phyloP scores from a whole-genome alignment of 2,329 filamentous ascomycete species.

The Huntiella savannae region DNA sequence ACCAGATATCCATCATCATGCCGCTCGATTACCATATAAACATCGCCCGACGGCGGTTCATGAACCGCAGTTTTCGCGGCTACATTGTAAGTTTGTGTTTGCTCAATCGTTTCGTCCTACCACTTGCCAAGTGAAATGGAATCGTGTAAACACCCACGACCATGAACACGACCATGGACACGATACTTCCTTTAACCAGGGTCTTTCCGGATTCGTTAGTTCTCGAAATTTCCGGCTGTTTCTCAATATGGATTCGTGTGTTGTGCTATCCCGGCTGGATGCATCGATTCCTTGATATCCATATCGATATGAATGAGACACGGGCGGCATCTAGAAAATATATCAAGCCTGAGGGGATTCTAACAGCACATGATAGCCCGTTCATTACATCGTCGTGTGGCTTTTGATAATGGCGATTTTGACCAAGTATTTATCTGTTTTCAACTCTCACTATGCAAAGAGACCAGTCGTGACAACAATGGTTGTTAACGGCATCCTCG shows the following conservation, averaged over 20 bases:
- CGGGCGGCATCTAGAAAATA: background rate
- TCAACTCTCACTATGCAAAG: conserved; percentile 5
- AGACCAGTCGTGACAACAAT: conserved; percentile 78
- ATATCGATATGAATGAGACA: background rate
- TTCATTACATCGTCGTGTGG: conserved; percentile 7
- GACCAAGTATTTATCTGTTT: background rate
- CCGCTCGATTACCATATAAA: no score
- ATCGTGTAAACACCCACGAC: no score
- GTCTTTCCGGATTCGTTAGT: no score
- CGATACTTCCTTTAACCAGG: no score
- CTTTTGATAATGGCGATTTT: conserved; percentile 6
- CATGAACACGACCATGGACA: no score
- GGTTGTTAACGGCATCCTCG: conserved; percentile 92
- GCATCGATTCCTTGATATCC: background rate
- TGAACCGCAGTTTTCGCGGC: no score
- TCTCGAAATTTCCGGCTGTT: background rate
- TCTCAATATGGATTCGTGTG: background rate
- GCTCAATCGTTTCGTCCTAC: no score
- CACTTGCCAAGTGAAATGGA: no score
- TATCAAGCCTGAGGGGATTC: conserved; percentile 25
- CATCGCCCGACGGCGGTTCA: no score
- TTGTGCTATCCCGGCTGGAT: background rate
- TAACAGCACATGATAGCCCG: conserved; percentile 17
- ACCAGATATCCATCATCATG: no score
- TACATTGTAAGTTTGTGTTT: no score